A percentile compares a stretch with the other conserved stretches of the same genome.
phyloP scores from a whole-genome alignment of 1,284 basidiomycete species.

The Malassezia brasiliensis region DNA sequence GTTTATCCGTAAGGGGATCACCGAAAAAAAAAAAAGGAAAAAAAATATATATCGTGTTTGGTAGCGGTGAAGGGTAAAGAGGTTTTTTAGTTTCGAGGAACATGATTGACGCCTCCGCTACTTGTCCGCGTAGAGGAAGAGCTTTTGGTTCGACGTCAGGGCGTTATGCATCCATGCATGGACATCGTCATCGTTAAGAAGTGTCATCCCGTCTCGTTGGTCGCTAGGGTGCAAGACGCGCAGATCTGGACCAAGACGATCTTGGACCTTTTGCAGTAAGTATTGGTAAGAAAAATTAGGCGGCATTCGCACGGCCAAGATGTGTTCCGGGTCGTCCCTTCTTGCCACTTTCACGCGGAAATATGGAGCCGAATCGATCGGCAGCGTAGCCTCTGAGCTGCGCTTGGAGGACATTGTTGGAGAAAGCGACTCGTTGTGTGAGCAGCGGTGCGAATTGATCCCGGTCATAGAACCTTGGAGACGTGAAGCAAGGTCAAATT shows the following conservation, averaged over 20 bases:
- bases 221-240: constrained; percentile 52
- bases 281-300: constrained; percentile 76
- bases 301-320: constrained; percentile 94
- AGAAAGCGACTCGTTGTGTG: neutral
- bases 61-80: no score
- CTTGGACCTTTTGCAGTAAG: constrained; percentile 79
- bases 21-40: no score
- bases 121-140: constrained; percentile 5
- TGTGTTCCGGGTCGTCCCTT: constrained; percentile 68
- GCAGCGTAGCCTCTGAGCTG: neutral
- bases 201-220: neutral
- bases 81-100: no score
- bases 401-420: neutral
- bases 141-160: constrained; percentile 1
- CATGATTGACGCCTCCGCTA: no score
- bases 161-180: constrained; percentile 1
- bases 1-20: no score
- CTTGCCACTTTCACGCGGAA: constrained; percentile 96
- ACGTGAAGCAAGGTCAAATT: constrained; percentile 2
- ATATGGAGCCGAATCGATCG: neutral
- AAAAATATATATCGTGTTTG: no score
- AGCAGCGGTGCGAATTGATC: neutral
- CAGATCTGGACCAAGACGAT: constrained; percentile 70
- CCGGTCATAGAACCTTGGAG: constrained; percentile 5
- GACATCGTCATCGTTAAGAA: constrained; percentile 2